A percentile compares a stretch with the other conserved stretches of the same genome.
phyloP scores from a whole-genome alignment of 352 stramenopile species.

The Globisporangium abappressorium region DNA sequence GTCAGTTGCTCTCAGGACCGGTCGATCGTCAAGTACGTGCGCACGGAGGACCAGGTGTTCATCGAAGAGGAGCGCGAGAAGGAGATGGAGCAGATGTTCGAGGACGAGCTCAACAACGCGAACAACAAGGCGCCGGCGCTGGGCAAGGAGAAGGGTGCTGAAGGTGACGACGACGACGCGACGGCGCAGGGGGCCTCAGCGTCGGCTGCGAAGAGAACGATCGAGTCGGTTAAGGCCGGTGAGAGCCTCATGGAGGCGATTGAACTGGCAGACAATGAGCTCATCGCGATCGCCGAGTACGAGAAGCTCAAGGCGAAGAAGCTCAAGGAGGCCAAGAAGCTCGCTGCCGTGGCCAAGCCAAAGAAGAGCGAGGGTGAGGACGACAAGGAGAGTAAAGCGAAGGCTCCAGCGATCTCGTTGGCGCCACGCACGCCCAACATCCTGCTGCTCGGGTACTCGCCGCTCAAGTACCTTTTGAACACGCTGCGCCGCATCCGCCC shows the following conservation, averaged over 20 bases:
- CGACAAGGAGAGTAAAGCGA: conserved; percentile 27
- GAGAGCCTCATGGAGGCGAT: conserved; percentile 95
- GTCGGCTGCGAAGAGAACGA: conserved; percentile 89
- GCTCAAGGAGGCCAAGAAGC: conserved; percentile 37
- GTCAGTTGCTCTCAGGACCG: conserved; percentile 96
- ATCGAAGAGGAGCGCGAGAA: conserved; percentile 97
- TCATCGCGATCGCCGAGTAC: conserved; percentile 81
- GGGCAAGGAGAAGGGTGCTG: conserved; percentile 63
- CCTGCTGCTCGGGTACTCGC: conserved; percentile 93
- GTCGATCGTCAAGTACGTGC: conserved; percentile 95
- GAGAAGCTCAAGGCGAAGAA: conserved; percentile 66
- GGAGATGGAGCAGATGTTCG: conserved; percentile 95
- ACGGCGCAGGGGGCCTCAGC: conserved; percentile 57
- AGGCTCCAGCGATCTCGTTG: conserved; percentile 32
- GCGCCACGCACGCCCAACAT: conserved; percentile 84
- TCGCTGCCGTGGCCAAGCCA: too few species aligned
- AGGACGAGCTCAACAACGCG: conserved; percentile 86
- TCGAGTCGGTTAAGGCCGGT: conserved; percentile 89
- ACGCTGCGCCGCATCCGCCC: conserved; percentile 91
- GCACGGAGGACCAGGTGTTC: conserved; percentile 97
- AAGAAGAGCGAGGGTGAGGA: conserved; percentile 10
- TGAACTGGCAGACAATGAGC: conserved; percentile 91
- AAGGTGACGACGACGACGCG: conserved; percentile 25
- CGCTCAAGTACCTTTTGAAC: conserved; percentile 93
- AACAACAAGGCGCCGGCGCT: conserved; percentile 60